Evolutionary conservation across 306 rosid species (phyloP).

Genomic region (Echinosophora koreensis): DNA sequence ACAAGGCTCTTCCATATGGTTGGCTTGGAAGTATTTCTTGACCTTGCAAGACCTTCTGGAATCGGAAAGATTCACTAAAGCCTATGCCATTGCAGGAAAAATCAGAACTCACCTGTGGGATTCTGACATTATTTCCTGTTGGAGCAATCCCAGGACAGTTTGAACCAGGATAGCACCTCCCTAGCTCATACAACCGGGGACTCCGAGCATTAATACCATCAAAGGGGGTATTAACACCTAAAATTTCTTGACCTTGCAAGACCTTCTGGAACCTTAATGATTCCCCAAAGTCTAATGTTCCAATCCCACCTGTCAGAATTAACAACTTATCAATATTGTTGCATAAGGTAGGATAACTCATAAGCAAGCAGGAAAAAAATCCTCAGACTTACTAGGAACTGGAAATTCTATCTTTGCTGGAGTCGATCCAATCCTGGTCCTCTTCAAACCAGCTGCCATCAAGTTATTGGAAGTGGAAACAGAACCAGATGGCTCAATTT

Average conservation of each 20-base stretch:
- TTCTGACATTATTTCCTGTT: conserved; percentile 66
- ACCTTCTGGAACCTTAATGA: conserved; percentile 95
- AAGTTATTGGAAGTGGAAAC: conserved; percentile 65
- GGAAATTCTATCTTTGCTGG: conserved; percentile 71
- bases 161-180: conserved; percentile 76
- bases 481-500: conserved; percentile 87
- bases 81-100: conserved; percentile 66
- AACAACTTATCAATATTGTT: conserved; percentile 26
- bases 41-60: conserved; percentile 99
- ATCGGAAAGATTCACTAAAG: conserved; percentile 85
- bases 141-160: conserved; percentile 61
- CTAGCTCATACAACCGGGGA: conserved; percentile 64
- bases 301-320: conserved; percentile 76
- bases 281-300: conserved; percentile 94
- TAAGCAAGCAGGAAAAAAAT: not conserved
- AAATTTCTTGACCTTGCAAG: conserved; percentile 99
- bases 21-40: conserved; percentile 93
- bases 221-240: conserved; percentile 67
- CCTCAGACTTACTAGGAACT: conserved; percentile 65
- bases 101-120: conserved; percentile 59
- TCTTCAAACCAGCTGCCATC: conserved; percentile 78
- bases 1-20: conserved; percentile 66
- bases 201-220: conserved; percentile 62
- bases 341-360: not conserved
- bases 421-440: conserved; percentile 77